These are phyloP conservation scores for Tetradesmus lagerheimii DNA, from an alignment of 139 green algal genomes.

Conservation along the genomic window DNA sequence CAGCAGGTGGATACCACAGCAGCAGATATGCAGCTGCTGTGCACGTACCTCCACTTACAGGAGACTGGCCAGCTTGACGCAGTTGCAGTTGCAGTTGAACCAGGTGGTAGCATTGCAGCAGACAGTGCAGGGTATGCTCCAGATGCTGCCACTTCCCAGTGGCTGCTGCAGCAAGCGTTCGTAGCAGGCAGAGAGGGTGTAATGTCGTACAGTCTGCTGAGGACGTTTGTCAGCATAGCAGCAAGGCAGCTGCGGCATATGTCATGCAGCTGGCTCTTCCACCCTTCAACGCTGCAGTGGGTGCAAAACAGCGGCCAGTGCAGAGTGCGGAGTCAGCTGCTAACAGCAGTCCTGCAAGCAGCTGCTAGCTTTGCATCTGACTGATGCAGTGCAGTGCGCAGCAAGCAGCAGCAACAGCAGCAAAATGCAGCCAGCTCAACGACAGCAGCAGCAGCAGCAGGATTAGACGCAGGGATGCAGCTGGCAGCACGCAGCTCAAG, in stretches of 20 bases:
- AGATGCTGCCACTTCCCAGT: not conserved
- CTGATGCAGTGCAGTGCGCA: conserved; percentile 18
- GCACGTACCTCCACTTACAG: not conserved
- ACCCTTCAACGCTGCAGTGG: not conserved
- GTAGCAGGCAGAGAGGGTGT: not conserved
- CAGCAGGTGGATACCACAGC: not conserved
- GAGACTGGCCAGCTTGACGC: not conserved
- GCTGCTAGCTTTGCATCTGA: not conserved
- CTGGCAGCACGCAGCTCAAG: conserved; percentile 13
- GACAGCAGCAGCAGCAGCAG: conserved; percentile 23
- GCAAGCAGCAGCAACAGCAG: not conserved
- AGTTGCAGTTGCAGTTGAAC: not conserved
- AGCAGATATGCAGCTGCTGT: conserved; percentile 2
- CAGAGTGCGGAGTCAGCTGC: conserved; percentile 5
- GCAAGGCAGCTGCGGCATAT: conserved; percentile 4
- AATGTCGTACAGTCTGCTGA: conserved; percentile 10
- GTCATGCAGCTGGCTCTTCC: conserved; percentile 16
- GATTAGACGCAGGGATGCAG: conserved; percentile 2
- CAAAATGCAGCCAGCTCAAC: not conserved
- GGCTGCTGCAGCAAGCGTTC: conserved; percentile 8
- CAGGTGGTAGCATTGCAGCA: not conserved
- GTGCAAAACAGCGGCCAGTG: not conserved
- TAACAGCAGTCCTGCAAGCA: not conserved
- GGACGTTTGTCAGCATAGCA: conserved; percentile 5
- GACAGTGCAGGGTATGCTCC: not conserved